Conservation (phyloP, 805 yeast genomes). For the Saturnispora quitensis region DNA sequence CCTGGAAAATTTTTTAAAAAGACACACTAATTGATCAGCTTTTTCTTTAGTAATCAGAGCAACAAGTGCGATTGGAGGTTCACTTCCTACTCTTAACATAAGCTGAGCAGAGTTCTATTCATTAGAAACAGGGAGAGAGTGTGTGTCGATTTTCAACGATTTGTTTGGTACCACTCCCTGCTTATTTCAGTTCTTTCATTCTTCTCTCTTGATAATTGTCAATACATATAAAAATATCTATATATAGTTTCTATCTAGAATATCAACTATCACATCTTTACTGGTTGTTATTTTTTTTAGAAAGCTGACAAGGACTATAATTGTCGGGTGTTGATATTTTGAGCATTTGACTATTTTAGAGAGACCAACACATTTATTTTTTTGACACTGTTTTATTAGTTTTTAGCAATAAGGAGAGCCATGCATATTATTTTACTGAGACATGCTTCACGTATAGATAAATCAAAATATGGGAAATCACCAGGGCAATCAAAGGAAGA, state of each 20-base stretch:
- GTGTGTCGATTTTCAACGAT: neutral
- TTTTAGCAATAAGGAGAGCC: neutral
- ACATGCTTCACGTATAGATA: constrained; percentile 28
- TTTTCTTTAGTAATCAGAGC: neutral
- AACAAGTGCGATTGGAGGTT: neutral
- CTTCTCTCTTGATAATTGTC: neutral
- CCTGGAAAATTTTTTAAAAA: neutral
- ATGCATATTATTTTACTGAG: constrained; percentile 29
- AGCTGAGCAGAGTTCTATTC: neutral
- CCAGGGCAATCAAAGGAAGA: constrained; percentile 8
- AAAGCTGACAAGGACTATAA: neutral
- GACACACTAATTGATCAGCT: neutral
- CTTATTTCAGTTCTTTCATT: neutral
- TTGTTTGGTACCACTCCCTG: neutral
- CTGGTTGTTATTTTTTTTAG: neutral
- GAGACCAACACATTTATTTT: neutral
- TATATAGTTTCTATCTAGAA: neutral
- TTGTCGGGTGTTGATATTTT: neutral
- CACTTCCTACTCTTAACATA: neutral
- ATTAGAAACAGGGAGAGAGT: neutral
- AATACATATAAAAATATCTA: too few species aligned
- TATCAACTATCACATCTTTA: neutral
- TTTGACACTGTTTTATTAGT: neutral
- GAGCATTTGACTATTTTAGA: neutral
- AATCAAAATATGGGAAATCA: constrained; percentile 12